Base-by-base conservation (phyloP, 2,329 filamentous ascomycete species). In the Penicillium paneum region DNA sequence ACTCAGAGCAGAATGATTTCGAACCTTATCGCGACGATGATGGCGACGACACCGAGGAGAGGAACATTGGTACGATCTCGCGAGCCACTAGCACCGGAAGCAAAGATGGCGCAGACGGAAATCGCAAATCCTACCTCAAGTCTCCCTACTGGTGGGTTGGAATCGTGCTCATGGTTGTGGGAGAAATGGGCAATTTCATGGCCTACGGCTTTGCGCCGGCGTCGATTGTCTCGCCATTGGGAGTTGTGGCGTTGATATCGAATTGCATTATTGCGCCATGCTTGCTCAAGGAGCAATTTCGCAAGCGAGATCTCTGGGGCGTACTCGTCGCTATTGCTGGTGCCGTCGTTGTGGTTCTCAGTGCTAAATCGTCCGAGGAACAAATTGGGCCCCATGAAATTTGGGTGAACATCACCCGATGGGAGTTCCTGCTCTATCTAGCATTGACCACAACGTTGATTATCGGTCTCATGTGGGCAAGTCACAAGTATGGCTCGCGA, bases 91-190 rank as follows among this genome's bases (percentile, higher is more conserved):
- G 69, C 24, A 67, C 72, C 1, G 71, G 67, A 4, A 75, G 75
- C 49, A 70, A 72, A 52, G 69, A 69, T 19, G 69, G 73, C 7
- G 67, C 64, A 3, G 66, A 71, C 2, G 71, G 68, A 34, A 78
- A 79, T 57, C 78, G 85, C 29, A 86, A 87, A 54, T 88, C 84
- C 6, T 99, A 99, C 72, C 82, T 99, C 56, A 86, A 85, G 60
- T 96, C 91, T 34, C 91, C 91, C 1, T 97, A 94, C 69, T 99
- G 94, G 94, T 99, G 94, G 94, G 76, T 87, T 31, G 94, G 94
- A 19, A 93, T 97, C 62, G 82, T 95, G 15, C 80, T 99, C 56
- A 99, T 99, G 84, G 91, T 87, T 0, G 77, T 96, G 24, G 94
- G 94, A 54, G 94, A 99, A 76, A 88, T 89, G 69, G 94, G 94